Base-by-base conservation (phyloP, 306 rosid species). In the Quercus variabilis region DNA sequence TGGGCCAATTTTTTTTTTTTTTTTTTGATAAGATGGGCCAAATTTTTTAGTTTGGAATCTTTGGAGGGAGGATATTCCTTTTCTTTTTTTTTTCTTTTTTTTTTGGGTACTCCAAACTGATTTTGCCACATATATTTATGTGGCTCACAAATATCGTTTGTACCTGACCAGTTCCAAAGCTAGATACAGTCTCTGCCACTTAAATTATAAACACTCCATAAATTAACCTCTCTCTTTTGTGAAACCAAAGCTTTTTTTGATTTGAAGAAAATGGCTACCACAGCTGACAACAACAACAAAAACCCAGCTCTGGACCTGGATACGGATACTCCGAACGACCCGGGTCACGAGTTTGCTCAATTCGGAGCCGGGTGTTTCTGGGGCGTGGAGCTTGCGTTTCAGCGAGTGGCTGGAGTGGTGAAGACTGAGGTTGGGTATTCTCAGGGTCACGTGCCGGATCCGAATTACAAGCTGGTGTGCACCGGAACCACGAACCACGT, bases 281-380 rank as follows among this genome's bases (percentile, higher is more conserved):
- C 79, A 5, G 62, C 75, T 25, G 13, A 75, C 25, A 10, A 26
- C 15, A 19, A 55, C 33, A 17, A 10, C 18, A 49, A 69, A 68
- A 91, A 85, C 88, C 95, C 88, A 1, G 91, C 91, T 17, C 76
- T 82, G 6, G 89, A 85, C 21, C 90, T 79, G 74, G 97, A 94
- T 74, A 6, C 35, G 79, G 97, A 94, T 51, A 25, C 43, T 7
- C 93, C 95, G 8, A 88, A 75, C 1, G 78, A 85, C 46, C 89
- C 91, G 55, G 74, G 75, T 49, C 86, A 87, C 81, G 91, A 87
- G 87, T 86, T 92, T 1, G 98, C 91, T 9, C 84, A 94, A 76
- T 94, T 94, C 73, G 97, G 89, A 76, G 90, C 91, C 5, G 98
- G 98, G 51, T 91, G 98, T 58, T 94, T 94, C 90, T 94, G 98